Base-by-base conservation (phyloP, 495 filamentous ascomycete species). In the Neurospora sp. region DNA sequence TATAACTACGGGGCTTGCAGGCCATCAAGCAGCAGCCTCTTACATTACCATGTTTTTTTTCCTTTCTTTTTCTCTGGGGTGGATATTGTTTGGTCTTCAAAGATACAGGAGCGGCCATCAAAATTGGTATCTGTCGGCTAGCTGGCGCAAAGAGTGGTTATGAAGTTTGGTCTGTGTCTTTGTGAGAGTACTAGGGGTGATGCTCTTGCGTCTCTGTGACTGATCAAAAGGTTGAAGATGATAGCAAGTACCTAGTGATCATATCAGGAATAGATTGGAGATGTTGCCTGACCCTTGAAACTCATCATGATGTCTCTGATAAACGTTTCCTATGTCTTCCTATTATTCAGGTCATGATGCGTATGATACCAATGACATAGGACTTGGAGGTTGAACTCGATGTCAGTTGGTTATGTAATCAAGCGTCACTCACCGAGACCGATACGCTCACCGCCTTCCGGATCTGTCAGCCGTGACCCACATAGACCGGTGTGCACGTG, bases 361-460 rank as follows among this genome's bases (percentile, higher is more conserved):
- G 20, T 59, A 22, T 12, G 46, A 22, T 53, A 22, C 46, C 5
- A 27, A 59, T 59, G 48, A 59, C 48, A 53, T 27, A 2, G 48
- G 46, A 53, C 46, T 27, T 14, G n/a, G 53, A 65, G 53, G 53
- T 65, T 65, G 53, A 35, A 35, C 14, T 27, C 22, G 14, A 35
- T 65, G 53, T 7, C 12, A 5, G 27, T 61, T 65, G 53, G 53
- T 65, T 65, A 65, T 65, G 53, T 65, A 65, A 65, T 65, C 53
- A 65, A 18, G 53, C 53, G 53, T 11, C 35, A 38, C 71, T 68
- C 37, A 71, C 48, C 46, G 38, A 65, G 10, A 35, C 68, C 37
- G 71, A 31, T n/a, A 41, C 4, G 31, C 27, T 72, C 44, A 76
- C 74, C 74, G 74, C 74, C 72, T 76, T 74, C 74, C 59, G 0